A percentile compares a stretch with the other conserved stretches of the same genome.
Conservation (phyloP, 495 filamentous ascomycete species). For the Cryomyces antarcticus region DNA sequence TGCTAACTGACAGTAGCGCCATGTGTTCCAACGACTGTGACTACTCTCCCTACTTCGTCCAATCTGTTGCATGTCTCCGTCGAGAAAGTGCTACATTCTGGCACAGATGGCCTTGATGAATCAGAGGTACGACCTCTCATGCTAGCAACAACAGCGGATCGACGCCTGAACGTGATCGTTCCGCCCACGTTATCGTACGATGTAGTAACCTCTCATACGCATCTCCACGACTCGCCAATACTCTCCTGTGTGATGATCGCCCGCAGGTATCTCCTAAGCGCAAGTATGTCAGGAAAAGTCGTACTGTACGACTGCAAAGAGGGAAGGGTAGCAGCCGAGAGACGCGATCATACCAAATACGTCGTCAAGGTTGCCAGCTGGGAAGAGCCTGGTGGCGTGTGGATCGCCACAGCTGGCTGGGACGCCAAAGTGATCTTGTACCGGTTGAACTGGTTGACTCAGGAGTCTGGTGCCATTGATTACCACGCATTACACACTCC, state of each 20-base stretch:
- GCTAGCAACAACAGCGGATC: conserved; percentile 32
- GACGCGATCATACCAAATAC: conserved; percentile 44
- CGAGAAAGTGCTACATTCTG: conserved; percentile 13
- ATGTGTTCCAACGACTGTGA: conserved; percentile 21
- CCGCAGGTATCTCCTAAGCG: conserved; percentile 23
- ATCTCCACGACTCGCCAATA: conserved; percentile 39
- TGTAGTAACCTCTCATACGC: conserved; percentile 10
- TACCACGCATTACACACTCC: conserved; percentile 17
- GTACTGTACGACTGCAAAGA: conserved; percentile 21
- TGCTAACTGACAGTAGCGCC: conserved; percentile 22
- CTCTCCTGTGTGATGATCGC: conserved; percentile 25
- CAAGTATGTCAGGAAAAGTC: conserved; percentile 45
- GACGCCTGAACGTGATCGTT: conserved; percentile 27
- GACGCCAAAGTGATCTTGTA: conserved; percentile 39
- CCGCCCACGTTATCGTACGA: conserved; percentile 13
- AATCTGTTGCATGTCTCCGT: conserved; percentile 36
- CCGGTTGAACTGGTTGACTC: conserved; percentile 9
- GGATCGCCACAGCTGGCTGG: conserved; percentile 47
- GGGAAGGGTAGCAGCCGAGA: conserved; percentile 22
- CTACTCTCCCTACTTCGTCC: conserved; percentile 25
- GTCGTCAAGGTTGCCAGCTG: conserved; percentile 31
- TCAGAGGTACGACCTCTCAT: conserved; percentile 11
- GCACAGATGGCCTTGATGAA: background rate
- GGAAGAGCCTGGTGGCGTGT: conserved; percentile 15
- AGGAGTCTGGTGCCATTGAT: background rate